Percentiles rank a stretch among this genome's conserved stretches.
These are phyloP conservation scores for Xylaria castorea DNA, from an alignment of 495 filamentous ascomycete genomes.

Conservation along the genomic window DNA sequence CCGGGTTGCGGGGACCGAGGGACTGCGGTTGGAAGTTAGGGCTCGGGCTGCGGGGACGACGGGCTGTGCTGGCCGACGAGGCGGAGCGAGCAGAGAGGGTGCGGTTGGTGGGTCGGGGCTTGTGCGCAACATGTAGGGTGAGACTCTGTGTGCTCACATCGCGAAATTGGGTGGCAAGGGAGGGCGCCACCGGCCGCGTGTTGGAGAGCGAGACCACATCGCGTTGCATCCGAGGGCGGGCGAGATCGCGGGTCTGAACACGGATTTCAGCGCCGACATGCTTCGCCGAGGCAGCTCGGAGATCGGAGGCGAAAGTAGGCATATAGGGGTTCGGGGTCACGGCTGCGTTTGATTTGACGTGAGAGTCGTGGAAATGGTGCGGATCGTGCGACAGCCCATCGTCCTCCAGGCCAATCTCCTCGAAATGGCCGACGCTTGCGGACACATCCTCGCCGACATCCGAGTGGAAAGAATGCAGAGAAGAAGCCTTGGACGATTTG, in stretches of 20 bases:
- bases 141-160: constrained; percentile 38
- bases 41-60: constrained; percentile 48
- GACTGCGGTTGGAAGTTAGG: constrained; percentile 45
- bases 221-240: constrained; percentile 31
- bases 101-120: constrained; percentile 43
- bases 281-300: constrained; percentile 47
- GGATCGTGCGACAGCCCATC: constrained; percentile 51
- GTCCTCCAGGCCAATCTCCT: constrained; percentile 90
- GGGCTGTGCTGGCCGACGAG: constrained; percentile 35
- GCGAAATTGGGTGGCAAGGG: constrained; percentile 35
- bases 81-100: constrained; percentile 45
- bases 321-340: constrained; percentile 46
- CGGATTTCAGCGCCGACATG: constrained; percentile 39
- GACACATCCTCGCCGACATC: constrained; percentile 66
- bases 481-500: constrained; percentile 86
- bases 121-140: constrained; percentile 34
- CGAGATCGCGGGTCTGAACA: constrained; percentile 38
- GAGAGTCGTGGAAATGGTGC: constrained; percentile 51
- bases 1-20: constrained; percentile 51
- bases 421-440: constrained; percentile 80
- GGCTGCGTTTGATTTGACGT: constrained; percentile 47
- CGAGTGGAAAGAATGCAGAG: constrained; percentile 79
- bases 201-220: constrained; percentile 32
- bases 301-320: constrained; percentile 50
- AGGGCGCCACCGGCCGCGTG: constrained; percentile 30